Percentiles rank a stretch among this genome's conserved stretches.
These are phyloP conservation scores for Glonium stellatum DNA, from an alignment of 495 filamentous ascomycete species.

Conservation along the genomic window DNA sequence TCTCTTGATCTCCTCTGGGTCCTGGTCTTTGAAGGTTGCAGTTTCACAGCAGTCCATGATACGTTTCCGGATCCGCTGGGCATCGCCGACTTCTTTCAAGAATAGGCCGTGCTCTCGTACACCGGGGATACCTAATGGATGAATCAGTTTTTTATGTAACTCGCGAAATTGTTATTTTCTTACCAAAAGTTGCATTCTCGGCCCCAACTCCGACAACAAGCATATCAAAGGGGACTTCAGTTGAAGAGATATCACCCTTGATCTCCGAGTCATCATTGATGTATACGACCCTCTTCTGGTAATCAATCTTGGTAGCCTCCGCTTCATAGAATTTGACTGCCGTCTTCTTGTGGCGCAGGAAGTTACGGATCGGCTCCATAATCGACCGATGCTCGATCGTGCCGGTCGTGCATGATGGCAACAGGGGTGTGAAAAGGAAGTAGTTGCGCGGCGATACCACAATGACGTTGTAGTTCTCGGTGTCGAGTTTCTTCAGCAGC, in stretches of 20 bases:
- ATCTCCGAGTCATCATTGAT: constrained; percentile 91
- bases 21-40: constrained; percentile 95
- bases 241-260: constrained; percentile 73
- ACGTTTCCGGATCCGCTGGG: constrained; percentile 89
- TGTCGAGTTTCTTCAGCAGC: constrained; percentile 95
- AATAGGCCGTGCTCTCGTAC: constrained; percentile 95
- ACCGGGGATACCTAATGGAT: constrained; percentile 66
- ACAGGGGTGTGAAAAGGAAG: constrained; percentile 97
- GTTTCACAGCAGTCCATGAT: constrained; percentile 99
- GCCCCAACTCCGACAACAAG: constrained; percentile 94
- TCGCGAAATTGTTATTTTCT: constrained; percentile 15
- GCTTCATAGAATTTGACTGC: constrained; percentile 96
- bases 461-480: constrained; percentile 96
- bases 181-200: constrained; percentile 96
- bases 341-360: constrained; percentile 85
- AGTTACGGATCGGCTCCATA: constrained; percentile 96
- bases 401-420: constrained; percentile 94
- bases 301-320: constrained; percentile 93
- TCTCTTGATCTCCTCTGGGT: constrained; percentile 80
- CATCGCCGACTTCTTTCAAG: constrained; percentile 94
- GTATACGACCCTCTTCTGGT: constrained; percentile 76
- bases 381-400: constrained; percentile 98
- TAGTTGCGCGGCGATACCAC: constrained; percentile 96
- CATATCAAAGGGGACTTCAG: constrained; percentile 96
- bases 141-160: constrained; percentile 11